Evolutionary conservation across 2,329 filamentous ascomycete species (phyloP), one percentile per base, ranked within the genome.

Genomic region (Shiraia bambusicola): DNA sequence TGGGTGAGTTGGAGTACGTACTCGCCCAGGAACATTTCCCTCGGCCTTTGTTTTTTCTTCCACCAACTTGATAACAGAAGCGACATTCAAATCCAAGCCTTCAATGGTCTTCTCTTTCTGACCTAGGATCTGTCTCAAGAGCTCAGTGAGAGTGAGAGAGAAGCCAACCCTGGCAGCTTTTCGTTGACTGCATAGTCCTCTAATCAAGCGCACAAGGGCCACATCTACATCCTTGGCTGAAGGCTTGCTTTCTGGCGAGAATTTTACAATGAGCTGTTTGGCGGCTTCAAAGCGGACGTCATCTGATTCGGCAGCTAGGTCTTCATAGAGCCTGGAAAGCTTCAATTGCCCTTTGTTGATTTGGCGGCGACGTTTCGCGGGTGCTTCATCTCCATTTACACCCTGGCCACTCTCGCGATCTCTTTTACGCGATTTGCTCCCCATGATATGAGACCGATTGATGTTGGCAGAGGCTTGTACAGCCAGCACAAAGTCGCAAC

Each of bases 151-250:
- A 0, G 92, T 92, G 40, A 96, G 77, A 39, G 89, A 95, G 66
- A 95, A 96, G 3, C 93, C 93, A 36, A 93, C 73, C 17, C 93
- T 80, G 13, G 92, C 89, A 10, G 88, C 88, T 72, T 95, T 95
- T 42, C 89, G 84, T 40, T 89, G 86, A 65, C 90, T 96, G 47
- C 91, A 90, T 13, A 97, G 81, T 28, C 93, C 93, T 40, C 88
- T 83, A 66, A 96, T 88, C 27, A 98, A 75, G 37, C 73, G 65
- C 19, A 63, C 65, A 14, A 75, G 49, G 4, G 67, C 67, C 17
- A 64, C 62, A 33, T 73, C 65, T 14, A 74, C 60, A 24, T 66
- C 61, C 28, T 69, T 58, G 7, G 62, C 58, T 27, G 63, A 56
- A 15, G 71, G 68, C 6, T 64, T 52, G 27, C 58, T 65, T 29